A percentile compares a stretch with the other conserved stretches of the same genome.
Evolutionary conservation across 2,329 filamentous ascomycete species (phyloP).

Genomic region (Cercospora sp.): DNA sequence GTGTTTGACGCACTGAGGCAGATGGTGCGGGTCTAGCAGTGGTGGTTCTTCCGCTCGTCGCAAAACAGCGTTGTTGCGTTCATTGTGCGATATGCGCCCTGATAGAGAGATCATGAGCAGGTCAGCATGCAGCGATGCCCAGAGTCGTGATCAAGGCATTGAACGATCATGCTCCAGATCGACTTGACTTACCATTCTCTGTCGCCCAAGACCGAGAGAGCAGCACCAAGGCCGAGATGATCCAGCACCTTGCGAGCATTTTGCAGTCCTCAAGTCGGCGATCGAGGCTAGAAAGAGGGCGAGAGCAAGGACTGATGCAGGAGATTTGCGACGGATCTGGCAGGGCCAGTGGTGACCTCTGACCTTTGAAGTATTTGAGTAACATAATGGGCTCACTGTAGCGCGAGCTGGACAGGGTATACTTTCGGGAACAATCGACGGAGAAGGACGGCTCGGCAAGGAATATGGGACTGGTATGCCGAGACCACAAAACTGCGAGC

Average conservation of each 20-base stretch:
- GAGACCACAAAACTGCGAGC: not conserved
- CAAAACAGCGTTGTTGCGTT: not conserved
- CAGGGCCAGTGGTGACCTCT: not conserved
- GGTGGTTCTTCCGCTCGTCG: not conserved
- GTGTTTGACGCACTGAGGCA: slow-evolving; percentile 4
- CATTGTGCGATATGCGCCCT: not conserved
- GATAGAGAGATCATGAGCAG: not conserved
- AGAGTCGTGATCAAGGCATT: not conserved
- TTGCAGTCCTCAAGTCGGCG: not conserved
- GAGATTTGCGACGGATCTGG: not conserved
- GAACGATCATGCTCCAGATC: not conserved
- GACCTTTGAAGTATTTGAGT: not conserved
- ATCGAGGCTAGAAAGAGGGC: not conserved
- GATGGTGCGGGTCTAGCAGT: not conserved
- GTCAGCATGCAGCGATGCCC: not conserved
- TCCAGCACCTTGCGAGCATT: not conserved
- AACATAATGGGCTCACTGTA: not conserved
- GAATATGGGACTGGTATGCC: not conserved
- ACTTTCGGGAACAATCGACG: not conserved
- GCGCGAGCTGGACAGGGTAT: not conserved
- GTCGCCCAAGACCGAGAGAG: not conserved
- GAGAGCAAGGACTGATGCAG: not conserved
- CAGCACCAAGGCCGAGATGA: not conserved
- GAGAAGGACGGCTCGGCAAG: not conserved
- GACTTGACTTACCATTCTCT: not conserved